phyloP scores from a whole-genome alignment of 2,329 filamentous ascomycete species.

The Emmonsiellopsis sp. region DNA sequence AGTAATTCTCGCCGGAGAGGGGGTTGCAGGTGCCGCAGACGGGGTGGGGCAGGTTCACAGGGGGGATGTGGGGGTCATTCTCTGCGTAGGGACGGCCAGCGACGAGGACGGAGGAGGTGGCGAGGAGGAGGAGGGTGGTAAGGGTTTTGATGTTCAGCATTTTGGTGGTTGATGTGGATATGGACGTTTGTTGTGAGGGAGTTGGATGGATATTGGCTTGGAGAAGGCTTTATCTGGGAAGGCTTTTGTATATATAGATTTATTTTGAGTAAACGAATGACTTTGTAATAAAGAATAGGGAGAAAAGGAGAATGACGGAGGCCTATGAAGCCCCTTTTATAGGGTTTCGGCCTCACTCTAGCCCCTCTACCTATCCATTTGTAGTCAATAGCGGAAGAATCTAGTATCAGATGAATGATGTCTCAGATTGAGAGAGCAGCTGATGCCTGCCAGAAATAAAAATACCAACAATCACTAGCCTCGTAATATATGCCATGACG shows the following conservation, averaged over 20 bases:
- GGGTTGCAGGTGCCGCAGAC: conserved; percentile 31
- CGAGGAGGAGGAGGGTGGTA: conserved; percentile 17
- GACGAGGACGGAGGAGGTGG: conserved; percentile 15
- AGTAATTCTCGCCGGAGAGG: conserved; percentile 29
- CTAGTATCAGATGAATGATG: no score
- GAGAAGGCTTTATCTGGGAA: background rate
- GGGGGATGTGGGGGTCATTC: background rate
- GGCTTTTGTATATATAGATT: background rate
- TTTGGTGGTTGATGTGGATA: conserved; percentile 5
- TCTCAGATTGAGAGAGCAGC: no score
- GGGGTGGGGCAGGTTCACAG: background rate
- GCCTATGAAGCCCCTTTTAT: no score
- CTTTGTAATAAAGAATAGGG: background rate
- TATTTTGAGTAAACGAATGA: background rate
- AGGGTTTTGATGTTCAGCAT: conserved; percentile 21
- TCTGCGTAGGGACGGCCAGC: conserved; percentile 8
- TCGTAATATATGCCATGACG: no score
- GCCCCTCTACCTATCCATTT: no score
- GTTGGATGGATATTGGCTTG: background rate
- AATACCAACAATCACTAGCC: no score
- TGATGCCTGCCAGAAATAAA: no score
- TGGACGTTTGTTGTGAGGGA: background rate
- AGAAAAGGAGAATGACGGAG: no score
- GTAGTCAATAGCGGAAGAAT: no score
- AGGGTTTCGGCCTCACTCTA: no score